Evolutionary conservation across 768 basidiomycete genomes (phyloP), one percentile per base, ranked within the genome.

Genomic region (Asterophora parasitica): DNA sequence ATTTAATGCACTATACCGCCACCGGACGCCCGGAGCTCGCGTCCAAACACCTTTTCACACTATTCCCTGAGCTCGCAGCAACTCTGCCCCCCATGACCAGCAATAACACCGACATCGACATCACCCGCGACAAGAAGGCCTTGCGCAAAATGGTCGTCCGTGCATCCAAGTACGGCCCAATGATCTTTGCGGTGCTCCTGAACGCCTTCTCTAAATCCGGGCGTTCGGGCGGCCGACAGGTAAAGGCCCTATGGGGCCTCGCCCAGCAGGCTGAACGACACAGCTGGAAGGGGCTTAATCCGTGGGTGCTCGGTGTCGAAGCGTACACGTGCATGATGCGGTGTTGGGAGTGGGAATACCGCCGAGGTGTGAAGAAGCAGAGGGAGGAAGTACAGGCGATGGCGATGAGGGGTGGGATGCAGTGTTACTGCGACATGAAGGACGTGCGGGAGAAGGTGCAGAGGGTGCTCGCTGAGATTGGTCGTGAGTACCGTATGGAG

Each of bases 281-380:
- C 20, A 88, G 85, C 51, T 79, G 77, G 73, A 44, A 55, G 13
- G 52, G 64, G 17, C 37, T 52, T 16, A 47, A 66, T 37, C 79
- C 83, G 0, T 92, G 88, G 88, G 70, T 71, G 44, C 64, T 91
- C 15, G 78, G 82, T 7, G 65, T 82, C 2, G 71, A 81, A 7
- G 80, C 84, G 1, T 91, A 88, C 60, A 90, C 85, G 1, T 65
- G 77, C 41, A 87, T 90, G 81, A 60, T 92, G 47, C 72, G 80
- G 39, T 67, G 77, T 27, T 88, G 85, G 52, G 74, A 67, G 0
- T 55, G 59, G 3, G 74, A 78, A 58, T 71, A n/a, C 61, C 30
- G 30, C 8, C 8, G 30, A 58, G 60, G 52, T 23, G 23, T 6
- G 6, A 63, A 50, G 39, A 47, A 54, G 36, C 38, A 51, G 54